These are phyloP conservation scores for Melampsora americana DNA, from an alignment of 1,284 basidiomycete species.

Conservation along the genomic window DNA sequence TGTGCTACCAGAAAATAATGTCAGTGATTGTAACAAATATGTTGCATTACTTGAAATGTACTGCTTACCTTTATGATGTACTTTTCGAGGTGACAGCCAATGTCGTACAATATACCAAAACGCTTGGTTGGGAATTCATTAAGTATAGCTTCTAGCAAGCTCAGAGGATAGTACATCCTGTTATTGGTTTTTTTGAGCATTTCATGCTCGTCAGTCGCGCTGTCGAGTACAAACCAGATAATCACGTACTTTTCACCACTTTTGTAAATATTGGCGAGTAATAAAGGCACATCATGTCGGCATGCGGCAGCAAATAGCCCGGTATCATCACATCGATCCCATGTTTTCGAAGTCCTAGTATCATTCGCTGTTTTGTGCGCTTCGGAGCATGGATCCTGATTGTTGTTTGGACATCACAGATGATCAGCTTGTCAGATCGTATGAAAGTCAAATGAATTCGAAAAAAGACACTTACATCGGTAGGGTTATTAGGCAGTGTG, in stretches of 20 bases:
- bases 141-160: neutral
- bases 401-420: too few relatives aligned
- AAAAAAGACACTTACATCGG: too few relatives aligned
- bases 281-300: constrained; percentile 10
- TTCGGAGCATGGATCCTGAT: constrained; percentile 3
- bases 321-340: constrained; percentile 10
- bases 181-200: too few relatives aligned
- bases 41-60: neutral
- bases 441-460: too few relatives aligned
- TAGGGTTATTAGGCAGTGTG: too few relatives aligned
- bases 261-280: neutral
- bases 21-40: neutral
- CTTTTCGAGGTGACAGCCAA: constrained; percentile 16
- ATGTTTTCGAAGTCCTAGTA: constrained; percentile 9
- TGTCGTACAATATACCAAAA: constrained; percentile 3
- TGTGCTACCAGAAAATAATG: neutral
- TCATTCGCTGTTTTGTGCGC: neutral
- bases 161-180: constrained; percentile 16
- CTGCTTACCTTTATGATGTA: constrained; percentile 16
- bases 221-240: too few relatives aligned
- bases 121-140: neutral
- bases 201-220: too few relatives aligned
- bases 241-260: constrained; percentile 3
- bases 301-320: too few relatives aligned
- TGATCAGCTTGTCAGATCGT: too few relatives aligned